Percentiles rank a stretch among this genome's conserved stretches.
These are phyloP conservation scores for Phytophthora nicotianae DNA, from an alignment of 352 stramenopile genomes.

Conservation along the genomic window DNA sequence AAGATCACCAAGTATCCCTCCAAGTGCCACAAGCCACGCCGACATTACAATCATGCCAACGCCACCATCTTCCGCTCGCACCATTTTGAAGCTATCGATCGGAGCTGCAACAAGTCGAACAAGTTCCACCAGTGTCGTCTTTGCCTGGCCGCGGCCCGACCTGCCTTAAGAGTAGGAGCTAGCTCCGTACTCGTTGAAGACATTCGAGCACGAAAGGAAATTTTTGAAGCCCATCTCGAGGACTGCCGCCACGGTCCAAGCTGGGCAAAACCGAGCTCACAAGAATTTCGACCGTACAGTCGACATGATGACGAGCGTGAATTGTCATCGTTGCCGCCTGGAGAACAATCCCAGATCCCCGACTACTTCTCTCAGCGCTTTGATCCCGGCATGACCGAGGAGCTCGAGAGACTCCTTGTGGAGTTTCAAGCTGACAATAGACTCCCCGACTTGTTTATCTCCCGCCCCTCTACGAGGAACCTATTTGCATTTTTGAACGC, in stretches of 20 bases:
- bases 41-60: neutral
- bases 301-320: neutral
- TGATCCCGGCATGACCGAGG: neutral
- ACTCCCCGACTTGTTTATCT: neutral
- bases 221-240: neutral
- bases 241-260: neutral
- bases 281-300: neutral
- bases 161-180: neutral
- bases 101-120: neutral
- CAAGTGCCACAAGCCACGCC: too few relatives aligned
- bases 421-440: conserved; percentile 3
- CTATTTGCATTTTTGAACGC: neutral
- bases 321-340: neutral
- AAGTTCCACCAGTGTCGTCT: neutral
- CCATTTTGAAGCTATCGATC: neutral
- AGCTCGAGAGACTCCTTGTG: neutral
- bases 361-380: neutral
- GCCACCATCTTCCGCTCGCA: neutral
- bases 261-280: neutral
- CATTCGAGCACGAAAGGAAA: neutral
- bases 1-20: too few relatives aligned
- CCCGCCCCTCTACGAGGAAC: neutral
- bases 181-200: neutral
- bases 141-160: neutral
- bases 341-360: neutral